Percentiles rank a stretch among this genome's conserved stretches.
phyloP scores from a whole-genome alignment of 805 yeast genomes.

The Maudiozyma bulderi region DNA sequence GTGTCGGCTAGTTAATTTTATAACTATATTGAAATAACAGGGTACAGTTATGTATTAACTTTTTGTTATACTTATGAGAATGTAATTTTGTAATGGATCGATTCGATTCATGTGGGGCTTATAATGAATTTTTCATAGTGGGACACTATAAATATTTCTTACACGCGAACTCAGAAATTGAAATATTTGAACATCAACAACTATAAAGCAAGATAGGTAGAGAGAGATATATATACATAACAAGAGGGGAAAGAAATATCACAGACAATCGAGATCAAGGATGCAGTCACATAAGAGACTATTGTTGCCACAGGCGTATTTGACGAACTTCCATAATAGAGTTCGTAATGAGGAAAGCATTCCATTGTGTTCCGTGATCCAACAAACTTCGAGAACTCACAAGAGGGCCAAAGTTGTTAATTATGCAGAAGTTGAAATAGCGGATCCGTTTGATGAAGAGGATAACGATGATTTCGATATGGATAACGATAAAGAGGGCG shows the following conservation, averaged over 20 bases:
- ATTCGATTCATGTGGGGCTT: too few relatives aligned
- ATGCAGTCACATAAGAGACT: slow-evolving; percentile 16
- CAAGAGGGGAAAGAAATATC: too few relatives aligned
- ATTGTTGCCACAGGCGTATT: slow-evolving; percentile 61
- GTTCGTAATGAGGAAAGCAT: slow-evolving; percentile 58
- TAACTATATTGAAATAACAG: background rate
- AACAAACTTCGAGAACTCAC: slow-evolving; percentile 59
- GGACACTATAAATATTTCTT: too few relatives aligned
- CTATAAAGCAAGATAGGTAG: too few relatives aligned
- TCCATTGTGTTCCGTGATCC: slow-evolving; percentile 61
- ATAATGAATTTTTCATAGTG: too few relatives aligned
- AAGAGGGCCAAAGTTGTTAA: slow-evolving; percentile 68
- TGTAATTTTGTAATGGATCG: too few relatives aligned
- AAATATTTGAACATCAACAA: too few relatives aligned
- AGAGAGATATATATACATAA: too few relatives aligned
- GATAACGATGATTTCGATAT: slow-evolving; percentile 55
- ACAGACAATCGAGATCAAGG: background rate
- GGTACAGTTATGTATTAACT: background rate
- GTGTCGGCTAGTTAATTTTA: background rate
- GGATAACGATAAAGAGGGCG: slow-evolving; percentile 14
- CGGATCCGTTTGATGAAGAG: background rate
- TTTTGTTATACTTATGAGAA: too few relatives aligned
- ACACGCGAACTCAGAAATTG: too few relatives aligned
- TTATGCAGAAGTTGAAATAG: slow-evolving; percentile 56
- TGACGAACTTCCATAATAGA: slow-evolving; percentile 66